Percentiles rank a stretch among this genome's conserved stretches.
Conservation (phyloP, 768 basidiomycete species). For the Suillus americanus region DNA sequence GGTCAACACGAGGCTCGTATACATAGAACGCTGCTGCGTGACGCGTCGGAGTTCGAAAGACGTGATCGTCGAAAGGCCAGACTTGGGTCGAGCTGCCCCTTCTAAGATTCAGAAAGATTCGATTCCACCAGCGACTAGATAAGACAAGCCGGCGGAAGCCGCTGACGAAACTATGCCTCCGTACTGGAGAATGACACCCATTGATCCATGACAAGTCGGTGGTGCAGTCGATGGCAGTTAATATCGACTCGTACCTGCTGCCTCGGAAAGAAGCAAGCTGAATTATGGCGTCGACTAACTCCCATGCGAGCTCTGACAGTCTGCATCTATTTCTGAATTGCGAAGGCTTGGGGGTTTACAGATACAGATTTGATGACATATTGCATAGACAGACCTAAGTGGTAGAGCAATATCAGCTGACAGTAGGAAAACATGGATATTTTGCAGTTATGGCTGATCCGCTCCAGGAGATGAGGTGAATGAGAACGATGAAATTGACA, state of each 20-base stretch:
- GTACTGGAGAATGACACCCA: background rate
- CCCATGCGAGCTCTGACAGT: background rate
- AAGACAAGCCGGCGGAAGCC: background rate
- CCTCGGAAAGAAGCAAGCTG: background rate
- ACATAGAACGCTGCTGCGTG: background rate
- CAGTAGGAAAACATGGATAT: background rate
- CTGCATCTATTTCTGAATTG: background rate
- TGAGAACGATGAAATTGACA: background rate
- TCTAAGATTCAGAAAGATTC: background rate
- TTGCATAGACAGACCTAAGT: background rate
- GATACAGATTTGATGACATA: constrained; percentile 29
- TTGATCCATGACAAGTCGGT: background rate
- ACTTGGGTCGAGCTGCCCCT: background rate
- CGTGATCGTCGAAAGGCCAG: background rate
- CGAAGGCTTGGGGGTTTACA: constrained; percentile 28
- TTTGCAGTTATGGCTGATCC: background rate
- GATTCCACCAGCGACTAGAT: background rate
- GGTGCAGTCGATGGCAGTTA: background rate
- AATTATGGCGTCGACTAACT: background rate
- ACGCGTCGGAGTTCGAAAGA: background rate
- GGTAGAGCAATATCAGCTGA: background rate
- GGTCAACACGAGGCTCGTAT: background rate
- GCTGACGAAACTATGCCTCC: background rate
- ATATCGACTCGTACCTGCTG: background rate
- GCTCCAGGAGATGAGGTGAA: background rate